Conservation (phyloP, 139 green algal genomes). For the Volvox reticuliferus region DNA sequence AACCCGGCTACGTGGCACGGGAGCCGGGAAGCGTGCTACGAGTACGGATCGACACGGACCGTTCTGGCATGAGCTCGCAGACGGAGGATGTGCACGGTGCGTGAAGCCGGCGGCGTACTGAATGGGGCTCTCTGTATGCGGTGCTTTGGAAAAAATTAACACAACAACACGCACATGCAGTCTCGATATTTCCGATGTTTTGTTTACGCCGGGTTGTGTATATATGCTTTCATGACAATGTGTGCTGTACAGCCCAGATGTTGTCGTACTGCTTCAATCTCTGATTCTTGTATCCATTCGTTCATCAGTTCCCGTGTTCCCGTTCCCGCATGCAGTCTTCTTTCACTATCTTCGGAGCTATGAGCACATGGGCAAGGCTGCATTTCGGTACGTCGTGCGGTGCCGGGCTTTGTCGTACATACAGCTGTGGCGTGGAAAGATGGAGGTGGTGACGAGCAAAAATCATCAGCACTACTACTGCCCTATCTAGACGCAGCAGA, state of each 20-base stretch:
- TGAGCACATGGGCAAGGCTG: constrained; percentile 19
- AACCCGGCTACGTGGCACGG: constrained; percentile 38
- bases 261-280: neutral
- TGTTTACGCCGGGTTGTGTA: neutral
- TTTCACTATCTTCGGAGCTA: constrained; percentile 34
- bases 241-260: too few relatives aligned
- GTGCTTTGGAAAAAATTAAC: too few relatives aligned
- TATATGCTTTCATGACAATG: neutral
- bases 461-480: too few relatives aligned
- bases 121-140: too few relatives aligned
- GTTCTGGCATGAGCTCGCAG: neutral
- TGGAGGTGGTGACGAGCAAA: too few relatives aligned
- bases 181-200: too few relatives aligned
- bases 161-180: too few relatives aligned
- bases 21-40: neutral
- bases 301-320: too few relatives aligned
- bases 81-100: neutral
- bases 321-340: neutral
- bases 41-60: constrained; percentile 4
- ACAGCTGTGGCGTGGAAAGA: too few relatives aligned
- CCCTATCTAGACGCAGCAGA: too few relatives aligned
- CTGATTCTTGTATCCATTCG: neutral
- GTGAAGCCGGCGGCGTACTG: neutral
- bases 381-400: constrained; percentile 22
- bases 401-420: too few relatives aligned